Conservation (phyloP, 306 rosid genomes). For the Ormosia semicastrata region DNA sequence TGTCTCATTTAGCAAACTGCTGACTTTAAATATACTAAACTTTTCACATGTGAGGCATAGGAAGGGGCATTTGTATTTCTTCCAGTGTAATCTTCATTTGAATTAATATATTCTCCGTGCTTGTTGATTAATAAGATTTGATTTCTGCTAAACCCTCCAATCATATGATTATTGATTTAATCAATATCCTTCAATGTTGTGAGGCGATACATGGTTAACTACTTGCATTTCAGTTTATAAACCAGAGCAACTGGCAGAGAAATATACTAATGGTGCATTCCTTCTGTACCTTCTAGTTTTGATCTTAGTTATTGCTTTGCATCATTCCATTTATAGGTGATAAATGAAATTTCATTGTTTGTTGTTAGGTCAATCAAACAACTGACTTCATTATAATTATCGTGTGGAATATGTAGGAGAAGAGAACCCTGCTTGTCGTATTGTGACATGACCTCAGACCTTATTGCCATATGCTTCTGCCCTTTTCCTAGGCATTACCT, state of each 20-base stretch:
- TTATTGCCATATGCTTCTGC: slow-evolving; percentile 84
- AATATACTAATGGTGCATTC: too few relatives aligned
- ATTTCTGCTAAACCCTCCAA: not conserved
- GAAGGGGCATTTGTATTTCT: not conserved
- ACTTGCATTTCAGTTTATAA: too few relatives aligned
- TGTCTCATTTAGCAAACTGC: not conserved
- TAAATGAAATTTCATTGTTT: too few relatives aligned
- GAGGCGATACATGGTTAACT: too few relatives aligned
- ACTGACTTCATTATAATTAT: too few relatives aligned
- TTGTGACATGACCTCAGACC: slow-evolving; percentile 83
- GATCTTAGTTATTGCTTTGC: too few relatives aligned
- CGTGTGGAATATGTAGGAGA: too few relatives aligned
- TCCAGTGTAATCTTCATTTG: not conserved
- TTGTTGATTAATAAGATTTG: not conserved
- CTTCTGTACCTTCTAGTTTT: too few relatives aligned
- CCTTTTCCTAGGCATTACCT: slow-evolving; percentile 89
- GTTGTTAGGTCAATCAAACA: too few relatives aligned
- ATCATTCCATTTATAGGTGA: too few relatives aligned
- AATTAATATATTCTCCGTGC: slow-evolving; percentile 5
- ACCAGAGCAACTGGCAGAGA: too few relatives aligned
- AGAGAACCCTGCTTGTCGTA: slow-evolving; percentile 67
- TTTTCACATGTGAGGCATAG: not conserved
- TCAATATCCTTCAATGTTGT: not conserved
- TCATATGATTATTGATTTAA: not conserved
- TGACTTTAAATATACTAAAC: not conserved